Conservation (phyloP, 139 green algal genomes). For the Prasinococcaceae sp. region DNA sequence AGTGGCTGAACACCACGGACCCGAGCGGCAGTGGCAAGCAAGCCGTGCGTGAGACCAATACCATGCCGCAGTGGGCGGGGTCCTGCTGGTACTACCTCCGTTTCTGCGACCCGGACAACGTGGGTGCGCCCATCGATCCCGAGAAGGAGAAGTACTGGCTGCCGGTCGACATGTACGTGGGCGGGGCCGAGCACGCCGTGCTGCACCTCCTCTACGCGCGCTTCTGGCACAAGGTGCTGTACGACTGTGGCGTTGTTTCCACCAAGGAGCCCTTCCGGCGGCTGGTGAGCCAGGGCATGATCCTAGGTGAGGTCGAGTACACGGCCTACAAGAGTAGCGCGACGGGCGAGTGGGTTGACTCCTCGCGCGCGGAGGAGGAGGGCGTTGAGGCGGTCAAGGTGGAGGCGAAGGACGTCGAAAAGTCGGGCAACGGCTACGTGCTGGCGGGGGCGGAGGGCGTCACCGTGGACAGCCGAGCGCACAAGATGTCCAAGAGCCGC, state of each 20-base stretch:
- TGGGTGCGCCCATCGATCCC: constrained; percentile 46
- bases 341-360: constrained; percentile 3
- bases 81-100: constrained; percentile 96
- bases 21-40: constrained; percentile 26
- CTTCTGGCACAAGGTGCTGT: constrained; percentile 99
- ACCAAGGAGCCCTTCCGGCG: constrained; percentile 84
- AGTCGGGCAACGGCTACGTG: constrained; percentile 43
- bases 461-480: constrained; percentile 52
- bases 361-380: background rate
- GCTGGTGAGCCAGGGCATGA: constrained; percentile 96
- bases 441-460: constrained; percentile 10
- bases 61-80: constrained; percentile 90
- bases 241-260: constrained; percentile 79
- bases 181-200: constrained; percentile 92
- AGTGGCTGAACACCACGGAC: constrained; percentile 37
- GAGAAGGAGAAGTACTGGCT: constrained; percentile 78
- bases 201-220: constrained; percentile 96
- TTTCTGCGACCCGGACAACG: constrained; percentile 82
- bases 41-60: constrained; percentile 74
- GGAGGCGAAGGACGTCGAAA: constrained; percentile 38
- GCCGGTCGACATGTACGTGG: constrained; percentile 98
- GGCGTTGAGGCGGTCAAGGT: constrained; percentile 22
- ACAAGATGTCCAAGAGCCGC: constrained; percentile 95
- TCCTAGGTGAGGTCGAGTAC: constrained; percentile 90
- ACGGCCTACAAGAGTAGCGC: constrained; percentile 22